Percentiles rank a stretch among this genome's conserved stretches.
Conservation (phyloP, 768 basidiomycete species). For the Lentinula boryana region DNA sequence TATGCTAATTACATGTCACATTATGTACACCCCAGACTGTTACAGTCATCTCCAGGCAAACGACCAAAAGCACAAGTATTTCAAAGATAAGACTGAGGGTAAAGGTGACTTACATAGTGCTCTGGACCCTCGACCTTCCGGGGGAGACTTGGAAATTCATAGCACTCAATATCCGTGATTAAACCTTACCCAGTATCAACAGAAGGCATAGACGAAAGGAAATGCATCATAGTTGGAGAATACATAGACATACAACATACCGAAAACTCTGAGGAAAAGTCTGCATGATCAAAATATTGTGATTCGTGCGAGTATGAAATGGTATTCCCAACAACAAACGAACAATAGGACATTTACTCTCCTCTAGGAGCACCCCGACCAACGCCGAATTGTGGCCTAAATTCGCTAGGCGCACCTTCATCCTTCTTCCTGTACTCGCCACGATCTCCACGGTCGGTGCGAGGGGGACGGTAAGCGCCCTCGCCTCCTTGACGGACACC, state of each 20-base stretch:
- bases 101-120: no score
- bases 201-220: background rate
- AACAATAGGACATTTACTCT: conserved; percentile 37
- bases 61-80: no score
- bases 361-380: conserved; percentile 84
- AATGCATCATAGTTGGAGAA: background rate
- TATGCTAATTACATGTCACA: no score
- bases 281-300: background rate
- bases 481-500: conserved; percentile 68
- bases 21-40: no score
- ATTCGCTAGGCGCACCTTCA: conserved; percentile 82
- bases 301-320: background rate
- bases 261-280: background rate
- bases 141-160: no score
- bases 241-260: background rate
- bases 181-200: background rate
- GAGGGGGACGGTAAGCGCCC: conserved; percentile 81
- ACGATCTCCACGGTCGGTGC: conserved; percentile 81
- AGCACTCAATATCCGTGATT: no score
- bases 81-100: no score
- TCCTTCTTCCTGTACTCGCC: conserved; percentile 95
- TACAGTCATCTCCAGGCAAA: no score
- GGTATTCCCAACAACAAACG: background rate
- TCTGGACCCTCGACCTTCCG: no score
- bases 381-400: conserved; percentile 82